Percentiles rank a stretch among this genome's conserved stretches.
Evolutionary conservation across 2,329 filamentous ascomycete species (phyloP).

Genomic region (Ascochyta viciae-villosae): DNA sequence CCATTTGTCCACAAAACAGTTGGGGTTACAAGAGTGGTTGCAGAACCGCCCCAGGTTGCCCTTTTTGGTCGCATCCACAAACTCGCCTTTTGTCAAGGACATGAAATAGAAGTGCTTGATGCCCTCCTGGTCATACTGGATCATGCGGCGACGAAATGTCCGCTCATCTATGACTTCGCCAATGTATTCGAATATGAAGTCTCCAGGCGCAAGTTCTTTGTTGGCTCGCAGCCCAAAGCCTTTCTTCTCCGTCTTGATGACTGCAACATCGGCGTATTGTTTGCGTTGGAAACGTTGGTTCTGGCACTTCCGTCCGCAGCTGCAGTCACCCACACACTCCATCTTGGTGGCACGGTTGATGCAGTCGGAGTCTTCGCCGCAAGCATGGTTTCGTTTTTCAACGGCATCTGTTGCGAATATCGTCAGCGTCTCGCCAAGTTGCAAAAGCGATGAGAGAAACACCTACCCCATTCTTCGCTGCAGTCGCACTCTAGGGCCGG

Average conservation of each 20-base stretch:
- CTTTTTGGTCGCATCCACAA: conserved; percentile 96
- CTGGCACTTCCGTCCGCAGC: conserved; percentile 85
- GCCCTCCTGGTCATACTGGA: conserved; percentile 92
- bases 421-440: conserved; percentile 41
- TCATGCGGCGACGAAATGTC: conserved; percentile 86
- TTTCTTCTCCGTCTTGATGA: conserved; percentile 98
- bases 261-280: conserved; percentile 87
- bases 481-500: conserved; percentile 96
- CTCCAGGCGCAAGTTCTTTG: conserved; percentile 75
- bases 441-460: background rate
- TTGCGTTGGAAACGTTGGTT: conserved; percentile 94
- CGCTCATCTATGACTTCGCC: conserved; percentile 96
- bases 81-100: conserved; percentile 95
- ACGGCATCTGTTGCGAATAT: conserved; percentile 53
- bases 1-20: conserved; percentile 99
- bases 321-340: conserved; percentile 88
- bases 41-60: conserved; percentile 96
- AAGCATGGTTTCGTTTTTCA: conserved; percentile 74
- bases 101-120: conserved; percentile 99
- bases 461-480: conserved; percentile 90
- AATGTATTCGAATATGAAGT: conserved; percentile 98
- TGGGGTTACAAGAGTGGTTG: conserved; percentile 98
- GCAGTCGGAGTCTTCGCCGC: conserved; percentile 95
- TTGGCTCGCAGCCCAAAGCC: conserved; percentile 91
- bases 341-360: conserved; percentile 99